These are phyloP conservation scores for Hemerocallis citrina DNA, from an alignment of 106 monocot genomes.

Conservation along the genomic window DNA sequence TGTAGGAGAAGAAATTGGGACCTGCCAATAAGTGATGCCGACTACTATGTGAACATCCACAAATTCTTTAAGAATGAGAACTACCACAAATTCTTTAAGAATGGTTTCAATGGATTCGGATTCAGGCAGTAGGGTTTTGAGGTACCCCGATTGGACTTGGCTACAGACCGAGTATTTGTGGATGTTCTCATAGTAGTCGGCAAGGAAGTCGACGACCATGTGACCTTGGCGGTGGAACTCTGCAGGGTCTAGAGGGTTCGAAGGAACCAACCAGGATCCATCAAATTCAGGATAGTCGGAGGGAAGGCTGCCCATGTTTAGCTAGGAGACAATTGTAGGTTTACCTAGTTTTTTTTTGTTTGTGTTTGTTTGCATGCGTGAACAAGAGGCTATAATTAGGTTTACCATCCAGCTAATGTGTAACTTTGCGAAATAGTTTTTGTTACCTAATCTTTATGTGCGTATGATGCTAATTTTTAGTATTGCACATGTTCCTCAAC, in stretches of 20 bases:
- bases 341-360: too few relatives aligned
- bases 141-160: conserved; percentile 11
- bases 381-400: too few relatives aligned
- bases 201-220: conserved; percentile 15
- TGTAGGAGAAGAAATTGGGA: conserved; percentile 13
- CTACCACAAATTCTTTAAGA: neutral
- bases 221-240: conserved; percentile 6
- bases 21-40: conserved; percentile 10
- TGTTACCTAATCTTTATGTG: too few relatives aligned
- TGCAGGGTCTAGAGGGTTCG: conserved; percentile 23
- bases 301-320: conserved; percentile 1
- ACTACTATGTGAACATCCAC: neutral
- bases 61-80: too few relatives aligned
- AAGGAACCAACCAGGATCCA: too few relatives aligned
- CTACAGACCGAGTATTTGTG: conserved; percentile 2
- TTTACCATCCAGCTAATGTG: too few relatives aligned
- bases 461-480: too few relatives aligned
- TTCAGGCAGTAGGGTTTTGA: neutral
- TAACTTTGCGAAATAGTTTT: too few relatives aligned
- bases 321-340: too few relatives aligned
- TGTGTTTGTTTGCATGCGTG: too few relatives aligned
- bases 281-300: neutral
- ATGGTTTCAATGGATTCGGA: neutral
- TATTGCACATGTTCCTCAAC: too few relatives aligned
- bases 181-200: conserved; percentile 9